A percentile compares a stretch with the other conserved stretches of the same genome.
Evolutionary conservation across 352 stramenopile genomes (phyloP).

Genomic region (Thraustochytrium striatum): DNA sequence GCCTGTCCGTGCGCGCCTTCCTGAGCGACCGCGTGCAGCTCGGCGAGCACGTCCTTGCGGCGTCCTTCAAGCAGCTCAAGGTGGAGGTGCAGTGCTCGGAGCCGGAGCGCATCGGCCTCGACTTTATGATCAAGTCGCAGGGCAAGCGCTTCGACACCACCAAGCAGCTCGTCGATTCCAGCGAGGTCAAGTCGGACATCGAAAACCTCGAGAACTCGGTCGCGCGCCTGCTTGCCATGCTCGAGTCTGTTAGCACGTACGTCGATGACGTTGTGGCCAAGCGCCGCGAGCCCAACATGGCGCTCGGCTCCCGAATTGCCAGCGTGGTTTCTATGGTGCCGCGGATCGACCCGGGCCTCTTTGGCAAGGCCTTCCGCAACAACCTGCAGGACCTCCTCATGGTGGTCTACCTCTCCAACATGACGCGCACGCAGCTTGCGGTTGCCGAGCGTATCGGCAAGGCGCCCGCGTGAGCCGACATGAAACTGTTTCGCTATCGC

Average conservation of each 20-base stretch:
- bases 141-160: conserved; percentile 57
- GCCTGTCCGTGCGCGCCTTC: conserved; percentile 83
- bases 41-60: conserved; percentile 75
- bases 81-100: conserved; percentile 83
- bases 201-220: conserved; percentile 71
- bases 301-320: conserved; percentile 84
- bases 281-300: conserved; percentile 67
- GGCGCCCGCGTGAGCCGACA: no score
- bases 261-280: conserved; percentile 82
- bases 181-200: conserved; percentile 66
- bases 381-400: conserved; percentile 96
- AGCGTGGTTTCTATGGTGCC: conserved; percentile 87
- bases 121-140: conserved; percentile 65
- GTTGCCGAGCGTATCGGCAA: conserved; percentile 75
- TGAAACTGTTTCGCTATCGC: no score
- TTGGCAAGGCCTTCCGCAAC: conserved; percentile 92
- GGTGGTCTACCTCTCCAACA: conserved; percentile 93
- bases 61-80: conserved; percentile 83
- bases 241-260: conserved; percentile 79
- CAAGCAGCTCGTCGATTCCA: conserved; percentile 56
- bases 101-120: conserved; percentile 83
- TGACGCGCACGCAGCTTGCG: conserved; percentile 92
- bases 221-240: conserved; percentile 78
- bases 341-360: conserved; percentile 83
- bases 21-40: conserved; percentile 79